A percentile compares a stretch with the other conserved stretches of the same genome.
Conservation (phyloP, 805 yeast genomes). For the Saturnispora diversa region DNA sequence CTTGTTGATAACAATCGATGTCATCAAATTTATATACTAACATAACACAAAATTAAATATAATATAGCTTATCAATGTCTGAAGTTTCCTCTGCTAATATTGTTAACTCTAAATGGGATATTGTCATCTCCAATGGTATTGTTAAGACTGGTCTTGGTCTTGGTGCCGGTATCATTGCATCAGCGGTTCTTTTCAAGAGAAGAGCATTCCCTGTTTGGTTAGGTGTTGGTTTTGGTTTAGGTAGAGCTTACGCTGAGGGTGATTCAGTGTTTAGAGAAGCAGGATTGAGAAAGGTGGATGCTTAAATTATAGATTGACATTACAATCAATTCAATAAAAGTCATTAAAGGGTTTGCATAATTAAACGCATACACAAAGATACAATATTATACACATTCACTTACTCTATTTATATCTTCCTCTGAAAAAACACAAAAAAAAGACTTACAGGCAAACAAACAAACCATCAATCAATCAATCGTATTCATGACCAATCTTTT, state of each 20-base stretch:
- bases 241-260: constrained; percentile 97
- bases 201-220: constrained; percentile 97
- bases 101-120: constrained; percentile 64
- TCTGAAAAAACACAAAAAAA: too few species aligned
- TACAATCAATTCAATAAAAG: too few species aligned
- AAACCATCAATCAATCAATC: too few species aligned
- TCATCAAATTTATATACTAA: constrained; percentile 1
- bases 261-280: constrained; percentile 89
- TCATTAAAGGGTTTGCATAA: too few species aligned
- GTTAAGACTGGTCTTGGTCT: constrained; percentile 95
- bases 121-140: constrained; percentile 85
- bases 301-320: too few species aligned
- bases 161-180: constrained; percentile 91
- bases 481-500: too few species aligned
- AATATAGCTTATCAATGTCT: constrained; percentile 15
- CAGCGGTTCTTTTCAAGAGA: constrained; percentile 84
- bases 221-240: constrained; percentile 95
- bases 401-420: too few species aligned
- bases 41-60: neutral
- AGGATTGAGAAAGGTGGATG: constrained; percentile 68
- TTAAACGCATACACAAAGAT: too few species aligned
- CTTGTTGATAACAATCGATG: too few species aligned
- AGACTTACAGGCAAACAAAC: too few species aligned
- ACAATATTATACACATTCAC: too few species aligned
- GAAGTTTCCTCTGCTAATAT: constrained; percentile 22